These are phyloP conservation scores for Teratosphaeria epicoccoides DNA, from an alignment of 2,329 filamentous ascomycete species.

Conservation along the genomic window DNA sequence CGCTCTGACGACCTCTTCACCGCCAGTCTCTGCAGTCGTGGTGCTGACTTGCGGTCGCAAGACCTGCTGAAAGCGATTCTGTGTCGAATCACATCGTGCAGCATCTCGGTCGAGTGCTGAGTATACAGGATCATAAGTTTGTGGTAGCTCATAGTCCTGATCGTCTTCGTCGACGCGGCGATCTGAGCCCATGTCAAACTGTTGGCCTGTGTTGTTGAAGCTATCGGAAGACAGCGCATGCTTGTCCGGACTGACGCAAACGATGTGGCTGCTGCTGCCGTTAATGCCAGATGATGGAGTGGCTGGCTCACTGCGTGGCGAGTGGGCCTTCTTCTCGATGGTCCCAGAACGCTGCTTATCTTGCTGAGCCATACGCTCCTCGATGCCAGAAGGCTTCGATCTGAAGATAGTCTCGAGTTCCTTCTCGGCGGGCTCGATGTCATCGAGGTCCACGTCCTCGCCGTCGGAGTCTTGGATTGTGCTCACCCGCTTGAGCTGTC, in stretches of 20 bases:
- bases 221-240: not conserved
- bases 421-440: not conserved
- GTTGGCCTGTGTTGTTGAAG: not conserved
- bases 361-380: not conserved
- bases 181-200: not conserved
- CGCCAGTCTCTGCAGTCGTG: not conserved
- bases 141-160: constrained; percentile 3
- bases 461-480: constrained; percentile 14
- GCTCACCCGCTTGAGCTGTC: constrained; percentile 5
- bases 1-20: not conserved
- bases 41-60: constrained; percentile 3
- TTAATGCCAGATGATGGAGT: not conserved
- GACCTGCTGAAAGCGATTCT: constrained; percentile 4
- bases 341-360: not conserved
- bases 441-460: constrained; percentile 9
- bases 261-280: not conserved
- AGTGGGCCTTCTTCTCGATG: not conserved
- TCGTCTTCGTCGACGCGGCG: constrained; percentile 5
- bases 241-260: not conserved
- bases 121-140: constrained; percentile 14
- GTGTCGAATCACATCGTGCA: constrained; percentile 10
- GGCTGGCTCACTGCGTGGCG: not conserved
- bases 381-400: not conserved
- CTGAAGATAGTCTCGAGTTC: not conserved
- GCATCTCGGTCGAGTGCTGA: constrained; percentile 17